Percentiles rank a stretch among this genome's conserved stretches.
These are phyloP conservation scores for Protea cynaroides DNA, from an alignment of 164 flowering plant species.

Conservation along the genomic window DNA sequence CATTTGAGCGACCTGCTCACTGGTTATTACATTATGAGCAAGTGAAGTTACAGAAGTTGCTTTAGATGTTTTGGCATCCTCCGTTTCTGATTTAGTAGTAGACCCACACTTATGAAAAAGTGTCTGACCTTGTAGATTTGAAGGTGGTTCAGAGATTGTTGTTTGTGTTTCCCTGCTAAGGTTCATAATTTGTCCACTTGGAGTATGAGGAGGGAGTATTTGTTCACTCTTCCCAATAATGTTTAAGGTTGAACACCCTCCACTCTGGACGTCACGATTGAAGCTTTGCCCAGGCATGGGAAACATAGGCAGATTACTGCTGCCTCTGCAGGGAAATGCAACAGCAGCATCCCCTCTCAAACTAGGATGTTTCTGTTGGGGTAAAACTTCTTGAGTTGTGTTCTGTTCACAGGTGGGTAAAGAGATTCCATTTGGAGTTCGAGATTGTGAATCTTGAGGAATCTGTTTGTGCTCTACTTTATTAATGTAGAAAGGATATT, in stretches of 20 bases:
- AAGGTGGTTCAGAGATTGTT: constrained; percentile 7
- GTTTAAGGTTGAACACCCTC: constrained; percentile 8
- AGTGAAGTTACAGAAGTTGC: constrained; percentile 18
- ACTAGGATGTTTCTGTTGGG: constrained; percentile 8
- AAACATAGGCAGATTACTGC: constrained; percentile 3
- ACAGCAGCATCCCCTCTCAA: not conserved
- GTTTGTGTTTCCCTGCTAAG: constrained; percentile 14
- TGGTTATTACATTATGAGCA: constrained; percentile 22
- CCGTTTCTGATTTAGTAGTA: constrained; percentile 9
- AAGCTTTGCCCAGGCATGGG: constrained; percentile 14
- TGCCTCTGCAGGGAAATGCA: constrained; percentile 3
- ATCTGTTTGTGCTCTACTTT: constrained; percentile 20
- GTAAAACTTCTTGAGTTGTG: constrained; percentile 14
- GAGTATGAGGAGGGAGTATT: not conserved
- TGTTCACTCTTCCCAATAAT: constrained; percentile 8
- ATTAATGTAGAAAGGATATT: constrained; percentile 1
- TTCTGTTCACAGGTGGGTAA: constrained; percentile 9
- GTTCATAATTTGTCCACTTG: constrained; percentile 10
- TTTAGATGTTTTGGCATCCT: constrained; percentile 17
- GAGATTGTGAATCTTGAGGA: constrained; percentile 18
- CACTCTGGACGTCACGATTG: not conserved
- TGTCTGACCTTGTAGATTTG: constrained; percentile 14
- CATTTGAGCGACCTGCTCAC: constrained; percentile 37
- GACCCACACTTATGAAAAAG: constrained; percentile 13
- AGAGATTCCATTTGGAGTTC: constrained; percentile 8